Percentiles rank a stretch among this genome's conserved stretches.
These are phyloP conservation scores for Tylopilus sp. DNA, from an alignment of 1,284 basidiomycete genomes.

Conservation along the genomic window DNA sequence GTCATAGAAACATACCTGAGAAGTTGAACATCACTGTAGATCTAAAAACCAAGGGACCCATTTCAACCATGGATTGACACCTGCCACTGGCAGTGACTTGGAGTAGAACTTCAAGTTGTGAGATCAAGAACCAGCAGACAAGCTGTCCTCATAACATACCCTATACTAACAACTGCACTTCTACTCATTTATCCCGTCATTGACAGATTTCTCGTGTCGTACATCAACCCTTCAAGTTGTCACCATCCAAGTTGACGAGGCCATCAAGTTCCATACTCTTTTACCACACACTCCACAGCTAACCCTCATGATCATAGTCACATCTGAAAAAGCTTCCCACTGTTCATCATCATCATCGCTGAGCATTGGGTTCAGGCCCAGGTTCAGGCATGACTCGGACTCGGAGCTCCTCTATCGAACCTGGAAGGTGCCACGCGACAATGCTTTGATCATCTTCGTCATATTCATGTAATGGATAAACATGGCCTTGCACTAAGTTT, in stretches of 20 bases:
- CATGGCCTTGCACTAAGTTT: slow-evolving; percentile 82
- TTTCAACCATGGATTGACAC: too few species aligned
- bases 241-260: slow-evolving; percentile 73
- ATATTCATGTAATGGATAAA: slow-evolving; percentile 83
- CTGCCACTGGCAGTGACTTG: too few species aligned
- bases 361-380: slow-evolving; percentile 33
- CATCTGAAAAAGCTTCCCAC: too few species aligned
- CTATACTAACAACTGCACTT: slow-evolving; percentile 93
- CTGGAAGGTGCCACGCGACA: slow-evolving; percentile 72
- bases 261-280: slow-evolving; percentile 93
- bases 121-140: slow-evolving; percentile 1
- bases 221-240: slow-evolving; percentile 81
- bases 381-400: slow-evolving; percentile 42
- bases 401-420: slow-evolving; percentile 57
- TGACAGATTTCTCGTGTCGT: slow-evolving; percentile 77
- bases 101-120: too few species aligned
- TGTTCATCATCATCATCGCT: too few species aligned
- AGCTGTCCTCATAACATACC: slow-evolving; percentile 59
- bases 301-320: too few species aligned
- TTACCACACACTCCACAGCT: slow-evolving; percentile 87
- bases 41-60: too few species aligned
- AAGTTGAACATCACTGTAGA: too few species aligned
- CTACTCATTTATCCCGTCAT: slow-evolving; percentile 93
- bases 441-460: slow-evolving; percentile 86
- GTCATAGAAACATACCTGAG: too few species aligned